Percentiles rank a stretch among this genome's conserved stretches.
These are phyloP conservation scores for Pseudogymnoascus pannorum DNA, from an alignment of 2,329 filamentous ascomycete genomes.

Conservation along the genomic window DNA sequence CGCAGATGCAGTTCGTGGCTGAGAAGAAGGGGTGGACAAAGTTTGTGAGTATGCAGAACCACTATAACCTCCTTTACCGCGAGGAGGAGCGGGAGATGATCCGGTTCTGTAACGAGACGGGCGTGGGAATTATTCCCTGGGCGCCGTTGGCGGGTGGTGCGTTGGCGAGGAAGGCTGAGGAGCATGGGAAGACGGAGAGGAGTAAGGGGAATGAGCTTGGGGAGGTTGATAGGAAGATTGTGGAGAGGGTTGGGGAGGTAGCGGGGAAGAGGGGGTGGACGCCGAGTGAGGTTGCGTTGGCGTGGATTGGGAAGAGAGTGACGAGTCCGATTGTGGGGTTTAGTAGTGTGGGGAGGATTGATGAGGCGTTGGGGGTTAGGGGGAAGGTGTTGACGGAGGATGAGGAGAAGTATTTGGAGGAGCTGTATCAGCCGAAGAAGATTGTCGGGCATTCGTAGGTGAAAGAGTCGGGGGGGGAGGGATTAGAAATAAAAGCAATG, in stretches of 20 bases:
- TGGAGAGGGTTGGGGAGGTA: conserved; percentile 46
- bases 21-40: conserved; percentile 44
- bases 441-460: conserved; percentile 8
- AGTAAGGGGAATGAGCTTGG: conserved; percentile 14
- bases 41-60: conserved; percentile 48
- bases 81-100: conserved; percentile 43
- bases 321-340: conserved; percentile 24
- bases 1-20: conserved; percentile 39
- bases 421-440: conserved; percentile 37
- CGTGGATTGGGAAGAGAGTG: conserved; percentile 29
- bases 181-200: conserved; percentile 4
- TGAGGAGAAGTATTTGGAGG: conserved; percentile 43
- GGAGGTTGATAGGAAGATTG: conserved; percentile 41
- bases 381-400: conserved; percentile 35
- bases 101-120: conserved; percentile 33
- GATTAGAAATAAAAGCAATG: neutral
- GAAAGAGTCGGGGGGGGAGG: neutral
- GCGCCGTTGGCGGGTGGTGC: conserved; percentile 22
- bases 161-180: conserved; percentile 18
- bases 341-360: conserved; percentile 39
- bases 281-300: conserved; percentile 48
- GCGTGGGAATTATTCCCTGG: conserved; percentile 32
- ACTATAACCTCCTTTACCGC: conserved; percentile 45
- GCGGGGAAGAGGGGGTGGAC: conserved; percentile 44
- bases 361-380: conserved; percentile 38